These are phyloP conservation scores for Iris pallida DNA, from an alignment of 116 monocot species.

Conservation along the genomic window DNA sequence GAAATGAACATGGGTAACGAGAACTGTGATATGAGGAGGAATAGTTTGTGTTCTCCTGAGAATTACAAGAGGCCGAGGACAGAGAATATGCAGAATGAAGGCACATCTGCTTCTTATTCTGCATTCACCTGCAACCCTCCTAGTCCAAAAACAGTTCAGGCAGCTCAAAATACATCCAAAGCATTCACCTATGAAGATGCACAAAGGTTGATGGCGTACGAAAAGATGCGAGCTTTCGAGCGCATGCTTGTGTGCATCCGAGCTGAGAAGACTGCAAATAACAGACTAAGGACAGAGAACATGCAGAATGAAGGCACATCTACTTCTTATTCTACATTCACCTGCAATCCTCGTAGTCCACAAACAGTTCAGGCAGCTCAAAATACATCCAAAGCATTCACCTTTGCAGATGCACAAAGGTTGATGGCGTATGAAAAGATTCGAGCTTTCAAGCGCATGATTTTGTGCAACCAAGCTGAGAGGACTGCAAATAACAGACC, in stretches of 20 bases:
- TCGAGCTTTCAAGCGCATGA: conserved; percentile 1
- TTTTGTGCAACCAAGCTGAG: neutral
- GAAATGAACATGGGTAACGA: neutral
- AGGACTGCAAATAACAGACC: neutral
- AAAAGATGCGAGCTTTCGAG: conserved; percentile 21
- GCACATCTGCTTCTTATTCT: conserved; percentile 10
- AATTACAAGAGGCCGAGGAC: conserved; percentile 38
- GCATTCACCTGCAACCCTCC: conserved; percentile 9
- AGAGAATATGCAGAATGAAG: conserved; percentile 13
- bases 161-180: neutral
- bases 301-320: neutral
- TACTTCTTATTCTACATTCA: conserved; percentile 6
- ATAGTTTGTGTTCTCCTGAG: conserved; percentile 16
- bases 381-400: conserved; percentile 5
- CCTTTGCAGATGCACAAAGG: conserved; percentile 27
- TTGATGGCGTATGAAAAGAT: conserved; percentile 16
- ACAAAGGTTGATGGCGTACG: conserved; percentile 13
- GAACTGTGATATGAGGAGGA: neutral
- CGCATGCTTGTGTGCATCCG: conserved; percentile 6
- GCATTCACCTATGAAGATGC: conserved; percentile 20
- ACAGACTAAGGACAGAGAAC: conserved; percentile 36
- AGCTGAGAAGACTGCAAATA: conserved; percentile 13
- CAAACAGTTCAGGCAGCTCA: conserved; percentile 1
- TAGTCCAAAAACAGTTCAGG: conserved; percentile 15
- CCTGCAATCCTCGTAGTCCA: conserved; percentile 7